Evolutionary conservation across 177 flowering plant genomes (phyloP).

Genomic region (Tripterygium wilfordii): DNA sequence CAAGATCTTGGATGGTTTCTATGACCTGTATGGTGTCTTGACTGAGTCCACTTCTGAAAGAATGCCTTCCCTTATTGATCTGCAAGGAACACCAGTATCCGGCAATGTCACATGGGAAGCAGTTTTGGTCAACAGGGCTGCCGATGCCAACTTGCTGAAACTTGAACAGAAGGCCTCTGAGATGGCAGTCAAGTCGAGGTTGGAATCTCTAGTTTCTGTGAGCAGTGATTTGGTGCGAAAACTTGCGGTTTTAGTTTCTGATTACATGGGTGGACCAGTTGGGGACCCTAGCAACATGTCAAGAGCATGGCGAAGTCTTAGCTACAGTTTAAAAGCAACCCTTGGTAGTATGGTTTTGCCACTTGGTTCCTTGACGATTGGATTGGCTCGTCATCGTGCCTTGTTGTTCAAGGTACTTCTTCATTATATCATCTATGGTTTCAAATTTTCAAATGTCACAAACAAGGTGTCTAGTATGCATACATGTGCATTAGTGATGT

Average conservation of each 20-base stretch:
- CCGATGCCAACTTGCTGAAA: conserved; percentile 65
- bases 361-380: conserved; percentile 81
- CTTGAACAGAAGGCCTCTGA: conserved; percentile 69
- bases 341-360: conserved; percentile 86
- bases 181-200: conserved; percentile 52
- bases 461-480: no score
- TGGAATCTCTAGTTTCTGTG: conserved; percentile 27
- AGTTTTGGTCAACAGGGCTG: conserved; percentile 70
- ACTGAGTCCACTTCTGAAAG: conserved; percentile 51
- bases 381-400: conserved; percentile 96
- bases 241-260: conserved; percentile 74
- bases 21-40: conserved; percentile 78
- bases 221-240: conserved; percentile 44
- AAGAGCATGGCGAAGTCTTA: conserved; percentile 59
- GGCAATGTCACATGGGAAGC: conserved; percentile 82
- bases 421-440: no score
- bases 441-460: no score
- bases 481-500: no score
- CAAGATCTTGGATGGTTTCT: conserved; percentile 95
- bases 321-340: conserved; percentile 46
- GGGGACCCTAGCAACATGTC: conserved; percentile 71
- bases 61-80: conserved; percentile 93
- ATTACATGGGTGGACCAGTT: conserved; percentile 95
- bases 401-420: conserved; percentile 78
- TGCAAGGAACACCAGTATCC: conserved; percentile 74